Base-by-base conservation (phyloP, 2,329 filamentous ascomycete genomes). In the Amauroascus verrucosus region DNA sequence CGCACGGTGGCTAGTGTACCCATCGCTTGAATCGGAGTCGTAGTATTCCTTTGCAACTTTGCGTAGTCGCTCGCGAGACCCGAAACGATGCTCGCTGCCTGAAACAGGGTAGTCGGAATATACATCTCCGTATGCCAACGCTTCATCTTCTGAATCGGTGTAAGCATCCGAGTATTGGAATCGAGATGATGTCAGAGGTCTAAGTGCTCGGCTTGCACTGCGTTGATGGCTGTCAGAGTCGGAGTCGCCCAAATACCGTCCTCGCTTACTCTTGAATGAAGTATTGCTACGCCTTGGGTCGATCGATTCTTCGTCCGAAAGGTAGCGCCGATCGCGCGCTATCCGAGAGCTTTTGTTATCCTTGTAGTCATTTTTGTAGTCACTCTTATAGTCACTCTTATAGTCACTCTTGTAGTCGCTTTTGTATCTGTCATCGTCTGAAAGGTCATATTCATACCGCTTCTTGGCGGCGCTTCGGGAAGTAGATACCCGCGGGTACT, bases 81-180 rank as follows among this genome's bases (percentile, higher is more conserved):
- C 28, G 11, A 46, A 50, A 13, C 45, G 51, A 24, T 22, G 45
- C 28, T 48, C 47, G 28, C 46, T 45, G 32, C 50, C 33, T 8
- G 52, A 54, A 22, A 46, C 24, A 18, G 38, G 24, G 28, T 56
- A 54, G 24, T 56, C 56, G 24, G 54, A 54, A 22, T 54, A 53
- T 30, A 54, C 30, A 14, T 70, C 67, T 1, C 69, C 69, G 50
- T 71, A 71, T 3, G 67, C 68, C n/a, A 71, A 60, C 38, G 58
- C 62, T 33, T 69, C 67, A 45, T 70, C 64, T 14, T 58, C 55
- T 9, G 46, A 38, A 11, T 52, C 54, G 7, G 53, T 49, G 26
- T 51, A 48, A 8, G 46, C 48, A 38, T 59, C 56, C 9, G 58
- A 54, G 37, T 60, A 59, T 3, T 56, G 49, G 2, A 54, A 54